Evolutionary conservation across 2,329 filamentous ascomycete species (phyloP), one percentile per base, ranked within the genome.

Genomic region (Hypoxylon sp.): DNA sequence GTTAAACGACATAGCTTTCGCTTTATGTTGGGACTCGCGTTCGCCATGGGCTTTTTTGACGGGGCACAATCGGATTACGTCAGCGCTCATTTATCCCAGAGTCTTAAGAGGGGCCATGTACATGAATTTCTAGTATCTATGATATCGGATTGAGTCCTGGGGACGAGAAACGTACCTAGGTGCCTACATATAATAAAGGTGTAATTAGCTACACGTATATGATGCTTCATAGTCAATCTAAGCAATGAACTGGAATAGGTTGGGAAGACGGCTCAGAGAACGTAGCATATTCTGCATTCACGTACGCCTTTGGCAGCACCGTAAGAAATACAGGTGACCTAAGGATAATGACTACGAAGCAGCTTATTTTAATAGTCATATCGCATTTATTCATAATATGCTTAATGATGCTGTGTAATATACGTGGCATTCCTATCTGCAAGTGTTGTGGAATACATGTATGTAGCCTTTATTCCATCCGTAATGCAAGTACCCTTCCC

Each of bases 401-500:
- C 14, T 38, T n/a, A 13, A 45, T 30, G 36, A 45, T 45, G 11
- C 19, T n/a, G 23, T 36, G 5, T 34, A 41, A 49, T 38, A 43
- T 60, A 32, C 34, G 52, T 23, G 14, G 48, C 25, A 28, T 51
- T 52, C 38, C 34, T 50, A 28, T 55, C 23, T 36, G 38, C 14
- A 50, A 50, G 48, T 50, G n/a, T 34, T 48, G 9, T 14, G 21
- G 34, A 53, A 46, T 43, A 43, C 46, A 51, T 14, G 17, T 38
- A 49, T 58, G 30, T 21, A 41, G 30, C 48, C 51, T 11, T 34
- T 52, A 30, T 38, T 62, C 36, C 48, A 9, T 36, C 10, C 19
- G 48, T 41, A 49, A 53, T 58, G 63, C 52, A 66, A 48, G n/a
- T 25, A 46, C 55, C 19, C 17, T 34, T 49, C 21, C 34, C 21